These are phyloP conservation scores for Mortierella sp. DNA, from an alignment of 371 early-diverging fungal species.

Conservation along the genomic window DNA sequence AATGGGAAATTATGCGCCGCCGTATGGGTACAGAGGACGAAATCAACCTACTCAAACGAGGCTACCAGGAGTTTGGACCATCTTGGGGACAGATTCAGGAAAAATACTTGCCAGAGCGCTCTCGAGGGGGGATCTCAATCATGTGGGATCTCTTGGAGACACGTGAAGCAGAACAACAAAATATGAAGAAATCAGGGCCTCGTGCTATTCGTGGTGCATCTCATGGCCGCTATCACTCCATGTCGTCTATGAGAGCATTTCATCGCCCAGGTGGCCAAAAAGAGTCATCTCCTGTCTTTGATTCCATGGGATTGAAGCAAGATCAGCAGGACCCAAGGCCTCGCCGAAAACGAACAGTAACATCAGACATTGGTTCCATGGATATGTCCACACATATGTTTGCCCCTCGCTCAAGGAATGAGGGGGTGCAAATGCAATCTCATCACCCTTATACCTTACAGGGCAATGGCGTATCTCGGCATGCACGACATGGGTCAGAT, in stretches of 20 bases:
- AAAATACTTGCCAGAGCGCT: conserved; percentile 45
- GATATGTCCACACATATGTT: conserved; percentile 1
- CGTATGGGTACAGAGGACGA: conserved; percentile 51
- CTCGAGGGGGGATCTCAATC: conserved; percentile 34
- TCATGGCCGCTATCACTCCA: conserved; percentile 20
- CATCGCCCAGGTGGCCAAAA: not conserved
- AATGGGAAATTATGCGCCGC: conserved; percentile 55
- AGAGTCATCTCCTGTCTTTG: not conserved
- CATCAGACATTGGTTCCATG: conserved; percentile 12
- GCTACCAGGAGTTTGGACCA: conserved; percentile 46
- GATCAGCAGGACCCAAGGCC: not conserved
- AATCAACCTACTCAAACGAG: conserved; percentile 32
- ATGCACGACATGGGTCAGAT: conserved; percentile 23
- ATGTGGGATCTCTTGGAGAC: conserved; percentile 48
- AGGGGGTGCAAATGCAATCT: conserved; percentile 2
- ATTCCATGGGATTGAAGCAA: not conserved
- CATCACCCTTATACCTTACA: not conserved
- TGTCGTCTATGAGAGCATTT: conserved; percentile 4
- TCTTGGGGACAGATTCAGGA: conserved; percentile 53
- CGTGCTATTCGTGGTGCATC: not conserved
- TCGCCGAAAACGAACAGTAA: conserved; percentile 13
- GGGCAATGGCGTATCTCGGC: conserved; percentile 6
- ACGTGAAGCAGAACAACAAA: conserved; percentile 29
- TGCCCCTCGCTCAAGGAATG: not conserved
- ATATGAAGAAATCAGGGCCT: not conserved